phyloP scores from a whole-genome alignment of 2,329 filamentous ascomycete species.

The Biscogniauxia sp. region DNA sequence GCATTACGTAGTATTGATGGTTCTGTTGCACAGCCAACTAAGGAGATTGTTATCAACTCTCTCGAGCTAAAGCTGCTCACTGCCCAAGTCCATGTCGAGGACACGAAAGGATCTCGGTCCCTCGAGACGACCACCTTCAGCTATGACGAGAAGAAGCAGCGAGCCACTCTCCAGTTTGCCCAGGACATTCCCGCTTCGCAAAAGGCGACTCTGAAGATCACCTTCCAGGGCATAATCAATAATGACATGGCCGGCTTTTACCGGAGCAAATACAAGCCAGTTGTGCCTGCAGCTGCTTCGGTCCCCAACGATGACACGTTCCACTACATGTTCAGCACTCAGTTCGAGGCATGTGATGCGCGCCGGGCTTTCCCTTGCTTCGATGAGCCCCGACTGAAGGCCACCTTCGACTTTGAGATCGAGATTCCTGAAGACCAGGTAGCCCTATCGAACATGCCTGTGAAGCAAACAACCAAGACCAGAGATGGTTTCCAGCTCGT shows the following conservation, averaged over 20 bases:
- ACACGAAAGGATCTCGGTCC: constrained; percentile 54
- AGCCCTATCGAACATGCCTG: constrained; percentile 93
- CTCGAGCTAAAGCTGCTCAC: constrained; percentile 76
- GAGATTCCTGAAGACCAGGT: constrained; percentile 87
- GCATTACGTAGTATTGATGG: constrained; percentile 68
- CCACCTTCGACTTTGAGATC: constrained; percentile 90
- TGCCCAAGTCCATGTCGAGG: constrained; percentile 58
- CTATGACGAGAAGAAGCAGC: constrained; percentile 82
- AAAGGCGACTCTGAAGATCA: constrained; percentile 65
- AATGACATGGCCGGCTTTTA: constrained; percentile 93
- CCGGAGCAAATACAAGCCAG: constrained; percentile 88
- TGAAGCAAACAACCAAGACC: constrained; percentile 63
- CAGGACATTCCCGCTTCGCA: constrained; percentile 66
- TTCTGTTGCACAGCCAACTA: constrained; percentile 68
- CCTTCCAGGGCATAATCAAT: constrained; percentile 81
- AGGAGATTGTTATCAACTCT: constrained; percentile 78
- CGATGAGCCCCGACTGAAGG: constrained; percentile 95
- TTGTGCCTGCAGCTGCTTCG: constrained; percentile 66
- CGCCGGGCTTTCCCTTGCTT: constrained; percentile 96
- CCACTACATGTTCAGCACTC: constrained; percentile 84
- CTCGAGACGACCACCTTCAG: constrained; percentile 65
- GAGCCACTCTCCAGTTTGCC: constrained; percentile 74
- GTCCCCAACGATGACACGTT: constrained; percentile 71
- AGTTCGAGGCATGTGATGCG: constrained; percentile 96
- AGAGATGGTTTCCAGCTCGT: constrained; percentile 69